These are phyloP conservation scores for Rhizophora mangle DNA, from an alignment of 345 rosid species.

Conservation along the genomic window DNA sequence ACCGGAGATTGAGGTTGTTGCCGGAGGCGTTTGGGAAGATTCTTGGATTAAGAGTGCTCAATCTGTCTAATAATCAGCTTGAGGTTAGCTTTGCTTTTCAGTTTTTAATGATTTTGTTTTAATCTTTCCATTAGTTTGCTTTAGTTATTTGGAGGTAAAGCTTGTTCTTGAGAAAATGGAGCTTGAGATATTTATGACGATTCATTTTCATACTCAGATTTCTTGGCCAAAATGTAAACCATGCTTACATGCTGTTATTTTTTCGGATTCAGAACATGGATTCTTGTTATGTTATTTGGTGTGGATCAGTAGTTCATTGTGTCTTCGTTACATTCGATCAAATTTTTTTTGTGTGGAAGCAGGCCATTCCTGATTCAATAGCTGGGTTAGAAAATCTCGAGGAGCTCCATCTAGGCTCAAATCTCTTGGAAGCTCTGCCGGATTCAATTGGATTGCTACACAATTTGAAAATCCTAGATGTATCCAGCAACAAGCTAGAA, in stretches of 20 bases:
- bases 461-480: conserved; percentile 65
- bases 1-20: conserved; percentile 48
- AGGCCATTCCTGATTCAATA: conserved; percentile 86
- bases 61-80: conserved; percentile 68
- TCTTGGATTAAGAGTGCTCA: conserved; percentile 53
- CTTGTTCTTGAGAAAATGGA: no score
- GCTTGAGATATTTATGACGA: no score
- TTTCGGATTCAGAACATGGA: no score
- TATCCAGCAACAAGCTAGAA: conserved; percentile 70
- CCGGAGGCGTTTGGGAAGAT: conserved; percentile 91
- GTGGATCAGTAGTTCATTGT: background rate
- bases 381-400: conserved; percentile 70
- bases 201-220: no score
- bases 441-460: conserved; percentile 77
- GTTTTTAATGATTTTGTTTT: background rate
- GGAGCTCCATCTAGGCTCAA: conserved; percentile 73
- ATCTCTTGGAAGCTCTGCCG: conserved; percentile 66
- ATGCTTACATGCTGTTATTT: no score
- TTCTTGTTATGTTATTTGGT: no score
- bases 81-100: conserved; percentile 39
- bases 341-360: conserved; percentile 25
- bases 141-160: no score
- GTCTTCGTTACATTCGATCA: conserved; percentile 10
- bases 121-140: no score
- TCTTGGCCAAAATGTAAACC: no score